Conservation (phyloP, 768 basidiomycete species). For the Leccinum obscurum region DNA sequence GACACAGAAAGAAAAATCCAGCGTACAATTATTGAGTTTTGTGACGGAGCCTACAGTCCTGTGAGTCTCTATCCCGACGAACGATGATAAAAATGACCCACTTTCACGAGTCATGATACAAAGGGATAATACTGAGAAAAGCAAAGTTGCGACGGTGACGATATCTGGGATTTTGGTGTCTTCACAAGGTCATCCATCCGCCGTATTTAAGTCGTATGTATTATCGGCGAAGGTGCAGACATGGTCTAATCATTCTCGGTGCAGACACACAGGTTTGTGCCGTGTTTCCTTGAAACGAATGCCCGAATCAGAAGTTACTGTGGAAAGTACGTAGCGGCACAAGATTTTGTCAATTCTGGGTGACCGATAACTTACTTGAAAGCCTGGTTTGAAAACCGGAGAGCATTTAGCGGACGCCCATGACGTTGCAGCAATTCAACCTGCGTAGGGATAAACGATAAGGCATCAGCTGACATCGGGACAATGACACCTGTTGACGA, state of each 20-base stretch:
- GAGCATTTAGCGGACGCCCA: slow-evolving; percentile 9
- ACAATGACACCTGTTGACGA: slow-evolving; percentile 1
- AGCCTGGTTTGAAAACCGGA: slow-evolving; percentile 24
- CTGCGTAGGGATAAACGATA: not conserved
- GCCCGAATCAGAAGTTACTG: slow-evolving; percentile 3
- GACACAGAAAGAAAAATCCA: not conserved
- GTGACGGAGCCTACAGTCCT: slow-evolving; percentile 31
- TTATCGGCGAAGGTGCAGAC: slow-evolving; percentile 12
- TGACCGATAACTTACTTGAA: slow-evolving; percentile 18
- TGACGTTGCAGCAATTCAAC: not conserved
- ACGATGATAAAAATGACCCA: slow-evolving; percentile 10
- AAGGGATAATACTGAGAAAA: not conserved
- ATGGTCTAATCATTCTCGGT: not conserved
- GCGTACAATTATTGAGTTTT: slow-evolving; percentile 49
- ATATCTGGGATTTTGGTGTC: slow-evolving; percentile 1
- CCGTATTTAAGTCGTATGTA: slow-evolving; percentile 27
- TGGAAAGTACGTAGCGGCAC: not conserved
- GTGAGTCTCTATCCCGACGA: slow-evolving; percentile 11
- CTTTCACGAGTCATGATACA: slow-evolving; percentile 23
- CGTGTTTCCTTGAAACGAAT: slow-evolving; percentile 1
- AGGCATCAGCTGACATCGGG: slow-evolving; percentile 5
- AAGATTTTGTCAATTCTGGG: not conserved
- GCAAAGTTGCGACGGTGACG: not conserved
- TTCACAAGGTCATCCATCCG: not conserved
- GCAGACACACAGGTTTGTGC: slow-evolving; percentile 6